Evolutionary conservation across 345 rosid genomes (phyloP), one percentile per base, ranked within the genome.

Genomic region (Arabidopsis suecica): DNA sequence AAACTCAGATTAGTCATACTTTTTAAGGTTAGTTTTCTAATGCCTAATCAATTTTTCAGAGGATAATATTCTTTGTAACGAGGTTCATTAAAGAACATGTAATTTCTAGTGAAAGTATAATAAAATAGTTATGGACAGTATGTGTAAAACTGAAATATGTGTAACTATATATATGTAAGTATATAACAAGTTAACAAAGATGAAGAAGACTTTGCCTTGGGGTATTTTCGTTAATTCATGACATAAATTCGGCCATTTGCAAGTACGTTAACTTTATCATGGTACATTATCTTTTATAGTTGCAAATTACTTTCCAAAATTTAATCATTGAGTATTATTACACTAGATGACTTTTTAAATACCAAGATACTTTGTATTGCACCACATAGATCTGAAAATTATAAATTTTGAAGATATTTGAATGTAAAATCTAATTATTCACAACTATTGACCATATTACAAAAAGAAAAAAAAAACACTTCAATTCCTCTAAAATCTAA

Each of bases 251-350:
- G 67, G 51, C 8, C 53, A 62, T 41, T 61, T 41, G 7, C 37
- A 61, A 23, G 11, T 23, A 20, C 3, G 0, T 18, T 48, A 48
- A 20, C 3, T 0, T 18, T 48, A 48, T 48, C 53, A 9, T 20
- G 22, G 18, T 14, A 37, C 13, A 8, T 36, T 18, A 59, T 37
- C 9, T 59, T 61, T 38, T 25, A 62, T 41, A 62, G 22, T 23
- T 62, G 67, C 12, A 23, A 8, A 23, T 40, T 61, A 61, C 18
- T 41, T 61, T 61, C 12, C 22, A 25, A 7, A 61, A 7, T 4
- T 25, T 42, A 28, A 41, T 62, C 22, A 62, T 62, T 14, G 30
- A 7, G 51, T 62, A 62, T 62, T 38, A 62, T 62, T 42, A 14
- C 13, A 62, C 23, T 25, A 7, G 4, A 23, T 41, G 20, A 61